These are phyloP conservation scores for Populus hybrid DNA, from an alignment of 441 rosid genomes.

Conservation along the genomic window DNA sequence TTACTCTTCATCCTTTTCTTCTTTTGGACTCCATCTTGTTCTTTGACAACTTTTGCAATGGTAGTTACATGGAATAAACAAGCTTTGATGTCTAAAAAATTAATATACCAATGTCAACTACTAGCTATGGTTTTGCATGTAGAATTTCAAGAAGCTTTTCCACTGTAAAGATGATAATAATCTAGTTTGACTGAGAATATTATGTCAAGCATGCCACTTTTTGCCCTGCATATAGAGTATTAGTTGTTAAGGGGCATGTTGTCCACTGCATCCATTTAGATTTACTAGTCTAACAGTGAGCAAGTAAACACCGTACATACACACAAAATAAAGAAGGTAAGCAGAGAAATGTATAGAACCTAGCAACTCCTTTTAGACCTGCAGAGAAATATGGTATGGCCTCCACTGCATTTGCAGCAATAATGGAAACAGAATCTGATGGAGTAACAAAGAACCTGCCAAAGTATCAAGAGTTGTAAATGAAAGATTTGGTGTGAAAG, in stretches of 20 bases:
- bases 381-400: conserved; percentile 90
- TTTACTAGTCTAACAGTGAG: background rate
- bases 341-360: conserved; percentile 38
- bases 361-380: conserved; percentile 98
- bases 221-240: too few species aligned
- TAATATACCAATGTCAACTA: background rate
- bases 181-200: background rate
- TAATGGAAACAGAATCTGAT: conserved; percentile 95
- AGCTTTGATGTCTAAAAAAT: background rate
- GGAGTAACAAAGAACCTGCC: conserved; percentile 97
- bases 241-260: background rate
- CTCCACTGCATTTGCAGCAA: conserved; percentile 93
- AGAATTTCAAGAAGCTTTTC: background rate
- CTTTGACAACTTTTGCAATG: background rate
- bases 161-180: background rate
- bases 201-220: background rate
- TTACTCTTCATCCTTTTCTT: background rate
- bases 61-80: background rate
- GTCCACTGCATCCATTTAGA: background rate
- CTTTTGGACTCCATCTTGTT: background rate
- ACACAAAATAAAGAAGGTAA: conserved; percentile 11
- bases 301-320: conserved; percentile 4
- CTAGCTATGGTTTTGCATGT: background rate
- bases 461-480: conserved; percentile 16
- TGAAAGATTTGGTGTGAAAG: background rate